A percentile compares a stretch with the other conserved stretches of the same genome.
phyloP scores from a whole-genome alignment of 345 rosid species.

The Nephelium lappaceum region DNA sequence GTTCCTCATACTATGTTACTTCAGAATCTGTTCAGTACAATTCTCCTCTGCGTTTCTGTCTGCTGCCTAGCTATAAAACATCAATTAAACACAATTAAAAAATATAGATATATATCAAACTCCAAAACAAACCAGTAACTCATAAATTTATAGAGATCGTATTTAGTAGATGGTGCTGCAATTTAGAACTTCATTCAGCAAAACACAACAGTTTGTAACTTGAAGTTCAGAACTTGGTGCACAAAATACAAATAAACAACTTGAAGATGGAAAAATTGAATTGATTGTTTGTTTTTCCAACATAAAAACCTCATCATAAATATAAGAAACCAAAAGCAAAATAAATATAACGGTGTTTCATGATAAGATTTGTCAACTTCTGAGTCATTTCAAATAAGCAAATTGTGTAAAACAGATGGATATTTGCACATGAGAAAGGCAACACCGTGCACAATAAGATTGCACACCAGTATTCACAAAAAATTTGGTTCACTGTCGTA shows the following conservation, averaged over 20 bases:
- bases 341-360: background rate
- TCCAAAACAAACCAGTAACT: background rate
- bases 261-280: constrained; percentile 1
- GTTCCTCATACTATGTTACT: background rate
- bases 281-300: background rate
- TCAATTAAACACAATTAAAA: background rate
- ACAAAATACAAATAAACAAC: background rate
- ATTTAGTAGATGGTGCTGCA: background rate
- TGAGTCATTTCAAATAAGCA: background rate
- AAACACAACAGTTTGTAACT: background rate
- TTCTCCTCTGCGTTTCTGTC: background rate
- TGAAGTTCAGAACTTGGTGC: background rate
- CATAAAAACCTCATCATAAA: background rate
- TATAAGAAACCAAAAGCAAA: background rate
- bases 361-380: background rate
- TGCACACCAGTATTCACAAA: background rate
- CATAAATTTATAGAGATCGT: background rate
- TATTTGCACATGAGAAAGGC: background rate
- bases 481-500: background rate
- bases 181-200: background rate
- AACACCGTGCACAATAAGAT: background rate
- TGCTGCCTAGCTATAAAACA: background rate
- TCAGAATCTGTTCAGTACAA: background rate
- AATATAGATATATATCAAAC: background rate
- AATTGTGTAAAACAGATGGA: background rate